Conservation (phyloP, 2,329 filamentous ascomycete species). For the Fusarium siculi region DNA sequence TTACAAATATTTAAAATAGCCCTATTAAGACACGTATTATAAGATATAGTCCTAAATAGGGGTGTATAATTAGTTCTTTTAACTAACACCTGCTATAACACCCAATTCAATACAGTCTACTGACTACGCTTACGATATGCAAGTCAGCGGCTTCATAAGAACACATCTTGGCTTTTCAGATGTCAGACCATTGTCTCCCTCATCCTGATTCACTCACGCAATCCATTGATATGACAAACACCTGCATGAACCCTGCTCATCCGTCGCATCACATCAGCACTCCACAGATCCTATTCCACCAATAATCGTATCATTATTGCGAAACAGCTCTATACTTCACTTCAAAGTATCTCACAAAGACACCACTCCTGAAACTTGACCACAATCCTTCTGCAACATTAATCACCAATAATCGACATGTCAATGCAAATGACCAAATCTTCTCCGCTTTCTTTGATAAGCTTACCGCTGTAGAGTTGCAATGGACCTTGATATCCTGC, state of each 20-base stretch:
- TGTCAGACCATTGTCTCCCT: not conserved
- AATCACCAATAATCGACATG: not conserved
- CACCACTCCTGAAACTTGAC: not conserved
- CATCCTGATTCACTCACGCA: too few species aligned
- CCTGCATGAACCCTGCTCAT: not conserved
- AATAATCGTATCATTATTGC: not conserved
- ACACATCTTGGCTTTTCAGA: not conserved
- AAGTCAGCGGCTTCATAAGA: not conserved
- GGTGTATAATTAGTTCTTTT: too few species aligned
- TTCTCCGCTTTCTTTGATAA: not conserved
- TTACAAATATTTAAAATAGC: too few species aligned
- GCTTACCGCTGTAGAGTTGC: not conserved
- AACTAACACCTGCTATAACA: too few species aligned
- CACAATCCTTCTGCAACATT: not conserved
- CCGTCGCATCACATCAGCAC: not conserved
- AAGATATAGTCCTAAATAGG: too few species aligned
- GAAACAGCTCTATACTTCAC: not conserved
- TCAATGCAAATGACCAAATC: not conserved
- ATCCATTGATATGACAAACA: not conserved
- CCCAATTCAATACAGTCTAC: accelerated
- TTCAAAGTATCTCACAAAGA: not conserved
- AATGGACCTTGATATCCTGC: not conserved
- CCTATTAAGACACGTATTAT: too few species aligned
- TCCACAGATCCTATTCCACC: not conserved
- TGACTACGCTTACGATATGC: too few species aligned